Base-by-base conservation (phyloP, 305 asterid species). In the Plantago lanceolata region DNA sequence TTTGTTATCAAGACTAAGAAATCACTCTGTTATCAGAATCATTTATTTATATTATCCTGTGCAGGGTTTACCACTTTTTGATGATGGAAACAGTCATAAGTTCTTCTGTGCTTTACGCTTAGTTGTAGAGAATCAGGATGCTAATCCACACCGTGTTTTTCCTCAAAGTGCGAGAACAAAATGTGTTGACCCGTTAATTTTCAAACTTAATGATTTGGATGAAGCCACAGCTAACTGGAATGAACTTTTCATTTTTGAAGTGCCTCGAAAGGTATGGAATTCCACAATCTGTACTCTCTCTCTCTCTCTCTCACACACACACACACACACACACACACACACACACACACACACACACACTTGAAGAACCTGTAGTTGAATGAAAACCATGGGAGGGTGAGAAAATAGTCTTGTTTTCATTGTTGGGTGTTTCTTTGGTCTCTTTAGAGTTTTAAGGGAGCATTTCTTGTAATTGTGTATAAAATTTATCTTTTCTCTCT, bases 151-250 rank as follows among this genome's bases (percentile, higher is more conserved):
- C 69, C 90, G 81, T 88, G 90, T 90, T 77, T 94, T 94, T 69
- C 99, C 97, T 64, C 99, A 94, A 79, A 94, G 97, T 82, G 99
- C 99, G 45, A 86, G 99, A 83, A 94, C 99, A 68, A 94, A 85
- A 80, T 88, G 97, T 74, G 97, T 94, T 73, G 87, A 80, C 77
- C 97, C 96, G n/a, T 73, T 69, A 49, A 70, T 78, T 54, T 59
- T 64, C 53, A 75, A 73, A 71, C 74, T 72, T 53, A 75, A 83
- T 64, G 87, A 72, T 71, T 68, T 62, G 31, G 79, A 78, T 63
- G 94, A 84, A 81, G 99, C 96, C 87, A 75, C 73, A 24, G 96
- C 96, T 65, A 83, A 72, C 76, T 94, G 99, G 99, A 88, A 89
- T 68, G 99, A 94, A 73, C 89, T 90, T 67, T 94, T 94, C 83